Evolutionary conservation across 495 filamentous ascomycete genomes (phyloP).

Genomic region (Achaetomiella virescens): DNA sequence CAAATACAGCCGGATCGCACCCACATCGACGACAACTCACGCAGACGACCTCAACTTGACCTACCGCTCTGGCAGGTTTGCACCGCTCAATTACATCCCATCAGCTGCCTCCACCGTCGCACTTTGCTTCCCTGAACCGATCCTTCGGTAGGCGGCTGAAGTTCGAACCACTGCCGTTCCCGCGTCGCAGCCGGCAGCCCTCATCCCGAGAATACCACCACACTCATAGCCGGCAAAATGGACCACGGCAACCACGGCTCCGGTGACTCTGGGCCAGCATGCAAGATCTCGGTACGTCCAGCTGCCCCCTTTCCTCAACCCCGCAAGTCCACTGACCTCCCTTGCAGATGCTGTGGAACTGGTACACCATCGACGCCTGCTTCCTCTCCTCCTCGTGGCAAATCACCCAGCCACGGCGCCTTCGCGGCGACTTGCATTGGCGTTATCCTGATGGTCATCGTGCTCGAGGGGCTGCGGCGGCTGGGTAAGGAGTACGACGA

Average conservation of each 20-base stretch:
- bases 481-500: conserved; percentile 50
- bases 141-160: neutral
- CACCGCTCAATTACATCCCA: too few species aligned
- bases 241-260: conserved; percentile 11
- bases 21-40: too few species aligned
- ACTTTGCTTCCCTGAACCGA: too few species aligned
- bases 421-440: conserved; percentile 56
- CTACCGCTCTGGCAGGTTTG: too few species aligned
- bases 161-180: neutral
- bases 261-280: conserved; percentile 5
- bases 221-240: conserved; percentile 8
- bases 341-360: conserved; percentile 54
- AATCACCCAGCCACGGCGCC: conserved; percentile 38
- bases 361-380: conserved; percentile 49
- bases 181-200: neutral
- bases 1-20: too few species aligned
- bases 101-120: too few species aligned
- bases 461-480: conserved; percentile 47
- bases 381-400: conserved; percentile 46
- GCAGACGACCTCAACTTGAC: too few species aligned
- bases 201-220: neutral
- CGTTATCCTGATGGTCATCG: conserved; percentile 48
- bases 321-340: neutral
- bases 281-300: conserved; percentile 21
- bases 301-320: neutral